Evolutionary conservation across 345 rosid genomes (phyloP).

Genomic region (Iberis pinnata): DNA sequence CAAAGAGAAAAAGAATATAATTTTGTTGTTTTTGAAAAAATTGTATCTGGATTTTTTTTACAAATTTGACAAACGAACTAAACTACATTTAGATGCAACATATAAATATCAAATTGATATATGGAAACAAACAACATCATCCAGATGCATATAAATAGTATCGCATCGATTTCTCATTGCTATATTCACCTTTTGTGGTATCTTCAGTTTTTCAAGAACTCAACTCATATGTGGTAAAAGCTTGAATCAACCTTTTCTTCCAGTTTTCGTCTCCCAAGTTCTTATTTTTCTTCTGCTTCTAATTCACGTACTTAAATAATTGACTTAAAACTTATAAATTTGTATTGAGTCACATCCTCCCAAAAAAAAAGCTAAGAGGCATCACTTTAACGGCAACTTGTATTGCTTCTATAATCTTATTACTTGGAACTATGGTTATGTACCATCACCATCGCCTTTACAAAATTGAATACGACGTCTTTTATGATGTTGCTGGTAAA

Average conservation of each 20-base stretch:
- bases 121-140: too few species aligned
- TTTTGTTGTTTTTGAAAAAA: too few species aligned
- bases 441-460: slow-evolving; percentile 40
- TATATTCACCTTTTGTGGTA: slow-evolving; percentile 7
- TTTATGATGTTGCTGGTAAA: too few species aligned
- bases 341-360: slow-evolving; percentile 45
- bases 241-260: slow-evolving; percentile 58
- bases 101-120: too few species aligned
- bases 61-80: too few species aligned
- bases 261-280: slow-evolving; percentile 52
- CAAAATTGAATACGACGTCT: slow-evolving; percentile 34
- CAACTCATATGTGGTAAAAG: slow-evolving; percentile 60
- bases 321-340: background rate
- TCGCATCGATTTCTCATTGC: background rate
- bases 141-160: too few species aligned
- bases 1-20: too few species aligned
- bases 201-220: slow-evolving; percentile 65
- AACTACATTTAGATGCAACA: too few species aligned
- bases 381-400: slow-evolving; percentile 44
- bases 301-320: slow-evolving; percentile 3
- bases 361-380: slow-evolving; percentile 53
- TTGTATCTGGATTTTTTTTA: too few species aligned
- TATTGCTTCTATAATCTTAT: slow-evolving; percentile 46
- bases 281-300: slow-evolving; percentile 6
- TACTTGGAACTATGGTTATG: slow-evolving; percentile 41